Base-by-base conservation (phyloP, 2,329 filamentous ascomycete genomes). In the Trichophyton simii region DNA sequence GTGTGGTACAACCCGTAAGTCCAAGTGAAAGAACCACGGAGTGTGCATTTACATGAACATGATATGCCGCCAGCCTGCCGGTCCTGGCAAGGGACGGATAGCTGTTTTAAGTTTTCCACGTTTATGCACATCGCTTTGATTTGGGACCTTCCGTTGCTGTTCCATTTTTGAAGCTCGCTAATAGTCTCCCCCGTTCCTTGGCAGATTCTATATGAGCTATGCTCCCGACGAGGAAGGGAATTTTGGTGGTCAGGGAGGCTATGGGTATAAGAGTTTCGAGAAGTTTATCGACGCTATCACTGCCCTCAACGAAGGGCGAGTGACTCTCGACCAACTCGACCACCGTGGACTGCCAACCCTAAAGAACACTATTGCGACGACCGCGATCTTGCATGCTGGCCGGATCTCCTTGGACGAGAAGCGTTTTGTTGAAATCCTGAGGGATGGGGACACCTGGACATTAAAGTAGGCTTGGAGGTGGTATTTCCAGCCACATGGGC, bases 181-280 rank as follows among this genome's bases (percentile, higher is more conserved):
- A 55, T 28, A 20, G 6, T 28, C 20, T 28, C 22, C 11, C 11
- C 4, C 9, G 8, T n/a, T 8, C 25, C 52, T 55, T 36, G 52
- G 5, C 41, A 81, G 79, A 13, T 95, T 95, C 76, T 95, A 95
- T 77, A 95, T 95, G 90, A 87, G 87, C 69, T 96, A 96, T 70
- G 89, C 91, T 11, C 91, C 91, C 20, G 91, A 96, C 70, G 91
- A 96, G 77, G 89, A 95, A 73, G 92, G 91, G 60, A 95, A 96
- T 76, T 96, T 96, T 73, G 86, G 84, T 60, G 91, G 91, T 41
- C 91, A 96, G 77, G 87, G 85, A 5, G 91, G 91, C 25, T 96
- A 96, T 72, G 91, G 91, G 38, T 96, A 96, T 75, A 83, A 96
- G 62, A 94, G 88, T 20, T 91, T 96, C 70, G 91, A 96, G 78